phyloP scores from a whole-genome alignment of 2,329 filamentous ascomycete genomes.

The Metarhizium rileyi region DNA sequence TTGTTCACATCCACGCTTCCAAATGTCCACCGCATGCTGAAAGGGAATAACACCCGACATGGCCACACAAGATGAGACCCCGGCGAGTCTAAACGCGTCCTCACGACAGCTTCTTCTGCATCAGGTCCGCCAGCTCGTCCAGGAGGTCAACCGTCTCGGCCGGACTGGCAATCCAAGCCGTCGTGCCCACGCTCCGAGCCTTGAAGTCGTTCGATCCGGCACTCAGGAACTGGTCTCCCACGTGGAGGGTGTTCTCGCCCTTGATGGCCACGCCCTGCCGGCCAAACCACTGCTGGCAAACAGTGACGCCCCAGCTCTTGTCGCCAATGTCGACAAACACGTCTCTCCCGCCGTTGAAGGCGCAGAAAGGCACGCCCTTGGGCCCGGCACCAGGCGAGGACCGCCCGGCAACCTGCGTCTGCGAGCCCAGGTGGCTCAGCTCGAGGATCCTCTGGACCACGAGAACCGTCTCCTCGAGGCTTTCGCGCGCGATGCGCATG shows the following conservation, averaged over 20 bases:
- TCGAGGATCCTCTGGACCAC: conserved; percentile 91
- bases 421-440: conserved; percentile 49
- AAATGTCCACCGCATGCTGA: too few relatives aligned
- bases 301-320: conserved; percentile 90
- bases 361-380: conserved; percentile 71
- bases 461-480: conserved; percentile 89
- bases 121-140: conserved; percentile 64
- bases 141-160: conserved; percentile 81
- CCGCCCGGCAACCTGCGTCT: conserved; percentile 18
- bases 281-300: conserved; percentile 86
- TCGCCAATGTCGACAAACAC: conserved; percentile 98
- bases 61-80: too few relatives aligned
- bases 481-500: conserved; percentile 70
- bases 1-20: too few relatives aligned
- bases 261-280: conserved; percentile 41
- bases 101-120: conserved; percentile 15
- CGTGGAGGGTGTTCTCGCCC: conserved; percentile 76
- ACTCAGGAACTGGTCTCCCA: conserved; percentile 93
- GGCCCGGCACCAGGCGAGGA: conserved; percentile 9
- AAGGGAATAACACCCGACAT: too few relatives aligned
- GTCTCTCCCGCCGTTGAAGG: conserved; percentile 95
- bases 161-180: conserved; percentile 93
- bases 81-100: not conserved
- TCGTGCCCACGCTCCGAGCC: conserved; percentile 81
- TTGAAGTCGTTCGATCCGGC: conserved; percentile 97